A percentile compares a stretch with the other conserved stretches of the same genome.
Conservation (phyloP, 306 rosid species). For the Trichosanthes truncata region DNA sequence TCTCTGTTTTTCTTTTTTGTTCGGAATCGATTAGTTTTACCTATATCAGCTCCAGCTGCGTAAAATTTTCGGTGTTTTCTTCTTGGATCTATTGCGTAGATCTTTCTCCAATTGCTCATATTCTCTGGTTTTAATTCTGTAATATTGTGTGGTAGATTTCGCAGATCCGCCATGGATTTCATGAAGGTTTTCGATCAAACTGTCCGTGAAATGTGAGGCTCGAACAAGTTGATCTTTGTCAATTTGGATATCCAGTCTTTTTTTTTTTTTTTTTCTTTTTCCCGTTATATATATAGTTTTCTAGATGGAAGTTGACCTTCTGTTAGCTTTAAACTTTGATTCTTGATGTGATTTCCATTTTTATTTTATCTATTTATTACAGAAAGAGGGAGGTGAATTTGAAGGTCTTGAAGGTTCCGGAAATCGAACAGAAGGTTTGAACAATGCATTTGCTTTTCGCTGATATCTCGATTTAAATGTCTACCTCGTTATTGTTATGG, state of each 20-base stretch:
- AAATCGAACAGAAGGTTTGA: conserved; percentile 92
- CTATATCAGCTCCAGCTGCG: neutral
- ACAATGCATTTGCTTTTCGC: neutral
- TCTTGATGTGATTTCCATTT: conserved; percentile 10
- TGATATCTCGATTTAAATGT: neutral
- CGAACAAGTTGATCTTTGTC: neutral
- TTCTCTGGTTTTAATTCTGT: neutral
- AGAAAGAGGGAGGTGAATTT: conserved; percentile 99
- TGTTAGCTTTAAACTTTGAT: conserved; percentile 5
- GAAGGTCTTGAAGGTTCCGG: conserved; percentile 96
- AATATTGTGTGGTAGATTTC: neutral
- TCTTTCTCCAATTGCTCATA: neutral
- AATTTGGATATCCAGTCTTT: neutral
- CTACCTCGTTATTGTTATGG: neutral
- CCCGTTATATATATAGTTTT: neutral
- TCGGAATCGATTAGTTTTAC: neutral
- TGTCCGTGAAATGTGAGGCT: conserved; percentile 89
- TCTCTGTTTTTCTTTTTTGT: neutral
- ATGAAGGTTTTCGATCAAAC: conserved; percentile 99
- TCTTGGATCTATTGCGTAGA: neutral
- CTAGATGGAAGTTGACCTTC: neutral
- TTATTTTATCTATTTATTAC: conserved; percentile 12
- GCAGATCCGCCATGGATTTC: conserved; percentile 87
- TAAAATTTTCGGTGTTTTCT: neutral
- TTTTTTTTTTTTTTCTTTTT: neutral